Evolutionary conservation across 345 rosid genomes (phyloP), one percentile per base, ranked within the genome.

Genomic region (Gossypium anomalum): DNA sequence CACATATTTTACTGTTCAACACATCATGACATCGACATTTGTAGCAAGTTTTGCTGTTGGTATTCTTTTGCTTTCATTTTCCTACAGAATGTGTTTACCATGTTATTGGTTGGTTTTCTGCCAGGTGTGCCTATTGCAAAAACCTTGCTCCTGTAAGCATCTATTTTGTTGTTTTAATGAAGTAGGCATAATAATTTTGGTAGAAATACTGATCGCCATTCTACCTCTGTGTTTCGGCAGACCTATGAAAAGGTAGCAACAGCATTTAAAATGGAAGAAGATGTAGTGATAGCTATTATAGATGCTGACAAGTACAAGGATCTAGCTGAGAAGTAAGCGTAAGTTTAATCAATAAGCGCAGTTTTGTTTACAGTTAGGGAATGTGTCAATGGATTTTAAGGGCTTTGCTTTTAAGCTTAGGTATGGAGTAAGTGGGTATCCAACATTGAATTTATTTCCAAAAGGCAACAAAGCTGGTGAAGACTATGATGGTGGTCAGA

Each of bases 51-150:
- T 17, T 38, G 14, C 23, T 41, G 25, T 43, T 16, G 43, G 16
- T 3, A 11, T 29, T 49, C 58, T 60, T 11, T 25, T 2, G 9
- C 44, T 48, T 11, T 15, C 3, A 43, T 63, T 59, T 27, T 17
- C 15, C 16, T 10, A 41, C 38, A 72, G 7, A 29, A 14, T 59
- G 16, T 53, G 70, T 53, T 41, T 56, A 57, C 48, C 71, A 16
- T 43, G 67, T 81, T 59, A 49, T 73, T 29, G 59, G 59, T 72
- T 79, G 49, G 76, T 53, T 68, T 76, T 80, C 64, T 81, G 59
- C 61, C 87, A 94, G 98, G 98, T 93, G 99, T 81, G 99, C 98
- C 67, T 98, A 95, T 80, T 93, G 99, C 89, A 93, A 95, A 80
- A 83, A 73, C 57, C 97, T 95, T 25, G 99, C 98, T 83, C 97